Evolutionary conservation across 371 early-diverging fungal species (phyloP).

Genomic region (Basidiobolus meristosporus): DNA sequence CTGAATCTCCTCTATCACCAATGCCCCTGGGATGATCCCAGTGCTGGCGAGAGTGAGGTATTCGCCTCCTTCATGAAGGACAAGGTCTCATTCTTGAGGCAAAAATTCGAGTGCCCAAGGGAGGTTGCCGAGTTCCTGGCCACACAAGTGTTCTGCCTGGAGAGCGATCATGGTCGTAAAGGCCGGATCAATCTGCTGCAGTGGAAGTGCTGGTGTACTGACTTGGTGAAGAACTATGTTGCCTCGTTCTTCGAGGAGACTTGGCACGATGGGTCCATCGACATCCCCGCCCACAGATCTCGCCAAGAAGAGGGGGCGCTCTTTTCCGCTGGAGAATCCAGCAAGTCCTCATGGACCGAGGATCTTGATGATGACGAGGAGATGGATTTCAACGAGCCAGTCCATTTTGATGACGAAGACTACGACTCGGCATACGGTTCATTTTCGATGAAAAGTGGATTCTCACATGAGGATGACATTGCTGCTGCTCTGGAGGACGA

Average conservation of each 20-base stretch:
- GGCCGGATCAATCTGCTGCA: slow-evolving; percentile 12
- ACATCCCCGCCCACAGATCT: slow-evolving; percentile 4
- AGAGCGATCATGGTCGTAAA: slow-evolving; percentile 7
- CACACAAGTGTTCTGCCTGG: slow-evolving; percentile 28
- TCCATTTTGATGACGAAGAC: slow-evolving; percentile 11
- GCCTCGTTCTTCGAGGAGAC: neutral
- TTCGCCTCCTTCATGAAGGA: slow-evolving; percentile 28
- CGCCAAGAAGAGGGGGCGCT: slow-evolving; percentile 1
- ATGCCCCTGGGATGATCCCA: slow-evolving; percentile 44
- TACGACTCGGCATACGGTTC: too few species aligned
- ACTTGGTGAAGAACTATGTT: neutral
- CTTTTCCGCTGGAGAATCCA: slow-evolving; percentile 4
- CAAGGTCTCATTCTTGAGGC: slow-evolving; percentile 24
- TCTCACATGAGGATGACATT: too few species aligned
- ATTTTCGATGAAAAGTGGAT: too few species aligned
- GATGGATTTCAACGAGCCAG: slow-evolving; percentile 13
- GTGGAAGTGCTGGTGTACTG: slow-evolving; percentile 9
- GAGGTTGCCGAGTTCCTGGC: slow-evolving; percentile 29
- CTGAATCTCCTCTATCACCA: slow-evolving; percentile 37
- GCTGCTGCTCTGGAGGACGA: too few species aligned
- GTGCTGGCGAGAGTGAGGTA: slow-evolving; percentile 20
- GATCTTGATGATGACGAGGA: slow-evolving; percentile 14
- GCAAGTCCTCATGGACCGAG: slow-evolving; percentile 17
- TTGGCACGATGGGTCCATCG: neutral
- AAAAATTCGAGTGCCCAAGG: slow-evolving; percentile 17